Base-by-base conservation (phyloP, 148 eudicot species). In the Selenicereus undatus region DNA sequence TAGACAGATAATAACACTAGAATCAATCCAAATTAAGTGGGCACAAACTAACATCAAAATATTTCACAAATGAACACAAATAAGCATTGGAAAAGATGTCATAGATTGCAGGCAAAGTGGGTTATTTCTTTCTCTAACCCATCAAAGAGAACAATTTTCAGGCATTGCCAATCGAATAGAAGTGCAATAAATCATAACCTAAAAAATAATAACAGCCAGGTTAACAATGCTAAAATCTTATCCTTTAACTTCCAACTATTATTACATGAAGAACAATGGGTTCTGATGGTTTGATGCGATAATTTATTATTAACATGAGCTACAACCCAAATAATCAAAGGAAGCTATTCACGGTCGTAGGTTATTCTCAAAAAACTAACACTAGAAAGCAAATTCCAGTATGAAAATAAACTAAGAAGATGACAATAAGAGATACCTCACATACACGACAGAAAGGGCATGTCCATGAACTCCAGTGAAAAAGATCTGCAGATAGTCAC, bases 401-500 rank as follows among this genome's bases (percentile, higher is more conserved):
- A 5, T 26, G 3, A 76, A n/a, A 0, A 11, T 13, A 42, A 68
- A 29, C 14, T 26, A 68, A 78, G 21, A 8, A 18, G 18, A 30
- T 66, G 72, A 17, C 16, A 13, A 66, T 30, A 14, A 73, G 27
- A 69, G 35, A 65, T 86, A 96, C 99, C 97, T 96, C 97, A 76
- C 99, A 96, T 76, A 84, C 77, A 50, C 95, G 93, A 88, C 99
- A 93, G 52, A 97, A 93, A 54, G 99, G 98, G 81, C 99, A 96
- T 54, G 93, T 77, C 99, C 98, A 96, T 58, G 94, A 93, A 82
- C 99, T 96, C 99, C 99, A 96, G 81, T 93, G 98, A 88, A 96
- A 96, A 76, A 96, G 83, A 89, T 95, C 99, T 93, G 91, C 81
- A 84, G 76, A 43, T 0, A 66, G n/a, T n/a, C 12, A n/a, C 68